Evolutionary conservation across 805 yeast genomes (phyloP), one percentile per base, ranked within the genome.

Genomic region (Clavispora fructus): DNA sequence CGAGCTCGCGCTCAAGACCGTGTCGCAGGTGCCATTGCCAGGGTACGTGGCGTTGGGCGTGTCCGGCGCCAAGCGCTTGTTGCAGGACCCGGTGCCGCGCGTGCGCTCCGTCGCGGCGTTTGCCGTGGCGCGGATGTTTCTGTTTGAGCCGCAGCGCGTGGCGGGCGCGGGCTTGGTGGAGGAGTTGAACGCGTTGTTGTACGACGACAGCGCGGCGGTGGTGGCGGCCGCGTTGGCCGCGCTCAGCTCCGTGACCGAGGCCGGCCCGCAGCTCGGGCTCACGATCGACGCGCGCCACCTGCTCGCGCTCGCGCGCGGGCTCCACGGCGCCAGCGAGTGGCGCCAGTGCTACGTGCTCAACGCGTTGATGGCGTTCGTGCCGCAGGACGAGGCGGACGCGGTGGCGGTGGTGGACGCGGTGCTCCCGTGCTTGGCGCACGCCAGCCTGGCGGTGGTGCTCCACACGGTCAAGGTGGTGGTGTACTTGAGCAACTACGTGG

Each of bases 361-460:
- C 45, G 76, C 90, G 0, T 60, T 91, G 35, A 73, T 81, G 73
- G 66, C 79, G 7, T 87, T 75, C 61, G 84, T 84, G 1, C 97
- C 98, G 2, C 80, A 82, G 51, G 69, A 75, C 0, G 68, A 79
- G n/a, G 71, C 69, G 1, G 92, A 85, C 33, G 89, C 96, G 0
- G 65, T 78, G 38, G 70, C 71, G 4, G 58, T 91, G 56, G 79
- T 88, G 23, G 92, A 85, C 33, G 67, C 75, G 12, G 70, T 80
- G 3, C 61, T 85, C 7, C 90, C 96, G 0, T 79, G 83, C 35
- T 66, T 92, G 23, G 95, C 82, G 57, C 95, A 87, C 60, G 83
- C 82, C 14, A 90, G 87, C 63, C 72, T 95, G 0, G 77, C 94
- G 0, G 94, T 91, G 10, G 92, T 86, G 0, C 62, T 90, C 48